Evolutionary conservation across 768 basidiomycete species (phyloP).

Genomic region (Gloeopeniophorella convolvens): DNA sequence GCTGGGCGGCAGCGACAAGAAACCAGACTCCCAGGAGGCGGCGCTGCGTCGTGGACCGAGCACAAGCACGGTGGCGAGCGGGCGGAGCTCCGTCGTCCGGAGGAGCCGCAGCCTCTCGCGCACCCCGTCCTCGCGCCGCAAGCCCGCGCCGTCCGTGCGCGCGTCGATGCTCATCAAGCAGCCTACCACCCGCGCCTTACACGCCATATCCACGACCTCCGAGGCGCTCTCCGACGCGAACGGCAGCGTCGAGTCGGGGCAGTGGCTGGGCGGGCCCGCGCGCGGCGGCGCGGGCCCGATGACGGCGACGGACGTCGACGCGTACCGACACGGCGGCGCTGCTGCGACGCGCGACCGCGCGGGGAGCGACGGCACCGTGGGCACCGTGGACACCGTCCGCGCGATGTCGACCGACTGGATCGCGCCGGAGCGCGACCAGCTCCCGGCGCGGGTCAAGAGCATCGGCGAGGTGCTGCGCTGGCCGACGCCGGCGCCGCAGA

Average conservation of each 20-base stretch:
- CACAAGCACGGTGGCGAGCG: not conserved
- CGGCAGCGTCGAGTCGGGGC: not conserved
- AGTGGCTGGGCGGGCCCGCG: not conserved
- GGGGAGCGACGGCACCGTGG: not conserved
- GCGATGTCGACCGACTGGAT: conserved; percentile 17
- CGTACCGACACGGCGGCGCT: not conserved
- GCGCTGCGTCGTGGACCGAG: not conserved
- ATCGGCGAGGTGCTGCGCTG: conserved; percentile 4
- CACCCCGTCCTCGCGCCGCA: not conserved
- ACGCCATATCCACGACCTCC: not conserved
- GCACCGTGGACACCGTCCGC: not conserved
- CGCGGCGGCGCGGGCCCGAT: not conserved
- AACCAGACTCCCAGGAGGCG: no score
- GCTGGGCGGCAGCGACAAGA: not conserved
- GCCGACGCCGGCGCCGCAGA: conserved; percentile 3
- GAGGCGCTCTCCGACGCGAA: not conserved
- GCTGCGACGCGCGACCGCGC: not conserved
- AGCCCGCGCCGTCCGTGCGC: not conserved
- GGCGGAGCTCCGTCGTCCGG: not conserved
- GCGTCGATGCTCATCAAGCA: not conserved
- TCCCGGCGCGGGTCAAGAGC: not conserved
- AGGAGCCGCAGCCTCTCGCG: not conserved
- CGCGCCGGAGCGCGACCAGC: not conserved
- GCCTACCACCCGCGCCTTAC: not conserved
- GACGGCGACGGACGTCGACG: not conserved